Base-by-base conservation (phyloP, 75 land plant species). In the Picea sitchensis region DNA sequence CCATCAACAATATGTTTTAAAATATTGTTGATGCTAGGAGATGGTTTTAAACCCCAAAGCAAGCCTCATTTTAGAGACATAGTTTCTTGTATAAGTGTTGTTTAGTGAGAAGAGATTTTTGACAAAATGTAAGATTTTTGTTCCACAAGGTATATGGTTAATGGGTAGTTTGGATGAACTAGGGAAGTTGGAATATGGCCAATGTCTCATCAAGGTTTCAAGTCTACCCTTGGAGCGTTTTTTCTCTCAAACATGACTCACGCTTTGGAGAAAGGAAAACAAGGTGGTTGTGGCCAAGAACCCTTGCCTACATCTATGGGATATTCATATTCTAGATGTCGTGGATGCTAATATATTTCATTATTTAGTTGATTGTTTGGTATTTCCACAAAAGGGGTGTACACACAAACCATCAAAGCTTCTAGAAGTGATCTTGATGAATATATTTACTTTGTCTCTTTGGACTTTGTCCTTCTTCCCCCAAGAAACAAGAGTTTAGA, bases 401-500 rank as follows among this genome's bases (percentile, higher is more conserved):
- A 84, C 95, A 79, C 99, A 32, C 99, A 96, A 77, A 77, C 93
- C 3, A 87, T 94, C 76, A 98, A 96, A 83, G 94, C 93, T 30
- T 96, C 98, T 51, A 98, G 99, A 34, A 91, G 98, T 88, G 99
- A 96, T 61, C 85, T 96, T 23, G 99, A 96, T 85, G 99, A 98
- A n/a, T 98, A 96, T 65, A 80, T 88, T 0, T 96, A 96, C 79
- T 94, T 96, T 83, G 92, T 88, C 8, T 86, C 92, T 30, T 96
- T 95, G 99, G 99, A 96, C 75, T 80, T 76, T 63, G 75, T 59
- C 71, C 89, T 96, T 32, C 81, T 96, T 1, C 99, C 99, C 26
- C 93, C 97, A 57, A 77, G 86, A 12, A 87, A 85, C 76, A 58
- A 69, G 59, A 96, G 94, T 63, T 83, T 80, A 83, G 34, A 60